These are phyloP conservation scores for Phytophthora chlamydospora DNA, from an alignment of 352 stramenopile species.

Conservation along the genomic window DNA sequence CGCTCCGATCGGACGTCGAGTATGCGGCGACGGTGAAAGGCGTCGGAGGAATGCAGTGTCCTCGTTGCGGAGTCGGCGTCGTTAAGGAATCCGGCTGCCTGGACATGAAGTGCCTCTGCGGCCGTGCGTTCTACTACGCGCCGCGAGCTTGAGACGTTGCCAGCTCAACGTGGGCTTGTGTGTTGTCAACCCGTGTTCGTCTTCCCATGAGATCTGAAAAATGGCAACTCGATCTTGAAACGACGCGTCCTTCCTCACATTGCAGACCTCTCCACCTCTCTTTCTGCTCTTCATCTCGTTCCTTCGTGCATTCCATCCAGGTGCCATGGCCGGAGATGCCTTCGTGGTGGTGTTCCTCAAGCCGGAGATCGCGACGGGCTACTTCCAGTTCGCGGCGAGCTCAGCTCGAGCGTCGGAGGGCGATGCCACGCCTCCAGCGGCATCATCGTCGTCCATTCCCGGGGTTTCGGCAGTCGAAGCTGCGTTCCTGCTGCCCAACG, in stretches of 20 bases:
- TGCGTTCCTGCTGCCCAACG: slow-evolving; percentile 45
- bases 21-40: slow-evolving; percentile 49
- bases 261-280: slow-evolving; percentile 7
- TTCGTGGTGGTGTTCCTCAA: slow-evolving; percentile 63
- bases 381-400: slow-evolving; percentile 42
- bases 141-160: slow-evolving; percentile 1
- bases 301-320: not conserved
- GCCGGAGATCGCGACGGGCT: slow-evolving; percentile 65
- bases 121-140: slow-evolving; percentile 26
- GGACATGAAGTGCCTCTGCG: slow-evolving; percentile 38
- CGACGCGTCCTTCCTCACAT: slow-evolving; percentile 24
- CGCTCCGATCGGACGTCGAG: slow-evolving; percentile 55
- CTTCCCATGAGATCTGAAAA: slow-evolving; percentile 12
- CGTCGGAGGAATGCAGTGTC: slow-evolving; percentile 60
- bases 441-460: slow-evolving; percentile 25
- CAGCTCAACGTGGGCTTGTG: not conserved
- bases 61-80: slow-evolving; percentile 62
- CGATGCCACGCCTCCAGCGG: not conserved
- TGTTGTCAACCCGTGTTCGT: slow-evolving; percentile 3
- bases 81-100: slow-evolving; percentile 50
- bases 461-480: slow-evolving; percentile 51
- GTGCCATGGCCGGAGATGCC: slow-evolving; percentile 24
- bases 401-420: not conserved
- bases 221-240: slow-evolving; percentile 22
- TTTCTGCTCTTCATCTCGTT: not conserved